phyloP scores from a whole-genome alignment of 2,329 filamentous ascomycete species.

The Kalmusia sp. region DNA sequence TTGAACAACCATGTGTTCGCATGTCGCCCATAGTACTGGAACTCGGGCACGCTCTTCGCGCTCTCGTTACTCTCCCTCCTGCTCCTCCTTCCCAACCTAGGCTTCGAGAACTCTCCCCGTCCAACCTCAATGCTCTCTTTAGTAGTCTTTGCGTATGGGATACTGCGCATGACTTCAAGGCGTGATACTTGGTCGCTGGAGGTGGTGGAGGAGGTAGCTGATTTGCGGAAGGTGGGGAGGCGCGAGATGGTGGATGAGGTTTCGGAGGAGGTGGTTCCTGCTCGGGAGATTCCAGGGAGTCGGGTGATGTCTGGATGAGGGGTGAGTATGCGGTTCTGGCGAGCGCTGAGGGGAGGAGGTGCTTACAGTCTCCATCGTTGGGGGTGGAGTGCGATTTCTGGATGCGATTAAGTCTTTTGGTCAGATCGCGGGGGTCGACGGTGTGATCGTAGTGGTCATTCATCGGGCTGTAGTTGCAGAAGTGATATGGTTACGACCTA shows the following conservation, averaged over 20 bases:
- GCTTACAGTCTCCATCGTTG: conserved; percentile 19
- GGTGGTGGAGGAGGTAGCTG: conserved; percentile 34
- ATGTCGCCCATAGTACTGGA: conserved; percentile 45
- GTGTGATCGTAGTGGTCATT: conserved; percentile 29
- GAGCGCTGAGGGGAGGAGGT: conserved; percentile 1
- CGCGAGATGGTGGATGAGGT: conserved; percentile 17
- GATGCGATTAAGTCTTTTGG: conserved; percentile 27
- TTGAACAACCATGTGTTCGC: conserved; percentile 49
- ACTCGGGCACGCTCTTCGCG: conserved; percentile 27
- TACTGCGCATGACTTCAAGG: conserved; percentile 18
- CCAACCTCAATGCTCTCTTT: conserved; percentile 28
- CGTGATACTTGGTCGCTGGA: conserved; percentile 19
- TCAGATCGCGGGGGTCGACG: conserved; percentile 35
- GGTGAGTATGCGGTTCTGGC: not conserved
- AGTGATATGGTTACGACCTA: not conserved
- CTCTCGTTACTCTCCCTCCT: conserved; percentile 23
- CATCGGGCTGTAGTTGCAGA: conserved; percentile 30
- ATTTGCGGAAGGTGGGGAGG: conserved; percentile 33
- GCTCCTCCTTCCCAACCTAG: conserved; percentile 23
- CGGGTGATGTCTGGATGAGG: conserved; percentile 16
- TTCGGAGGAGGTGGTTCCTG: conserved; percentile 39
- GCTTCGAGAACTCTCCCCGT: conserved; percentile 38
- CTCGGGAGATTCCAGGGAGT: conserved; percentile 24
- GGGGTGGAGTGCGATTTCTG: conserved; percentile 14
- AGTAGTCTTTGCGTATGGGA: conserved; percentile 17